Conservation (phyloP, 306 rosid genomes). For the Vigna nakashimae region DNA sequence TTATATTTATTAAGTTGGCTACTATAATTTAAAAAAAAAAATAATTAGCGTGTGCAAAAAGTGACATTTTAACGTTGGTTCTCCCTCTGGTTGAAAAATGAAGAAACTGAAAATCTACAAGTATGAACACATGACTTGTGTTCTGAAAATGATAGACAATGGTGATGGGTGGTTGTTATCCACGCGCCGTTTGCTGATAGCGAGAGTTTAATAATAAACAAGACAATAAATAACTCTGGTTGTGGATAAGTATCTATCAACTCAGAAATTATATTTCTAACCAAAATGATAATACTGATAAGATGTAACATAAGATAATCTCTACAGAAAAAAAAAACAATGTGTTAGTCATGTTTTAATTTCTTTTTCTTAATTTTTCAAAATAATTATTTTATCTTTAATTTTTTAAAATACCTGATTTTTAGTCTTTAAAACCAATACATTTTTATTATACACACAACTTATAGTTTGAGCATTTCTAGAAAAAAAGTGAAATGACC, state of each 20-base stretch:
- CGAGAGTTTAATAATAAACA: not conserved
- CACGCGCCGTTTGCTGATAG: constrained; percentile 7
- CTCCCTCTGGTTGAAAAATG: not conserved
- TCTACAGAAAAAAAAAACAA: no score
- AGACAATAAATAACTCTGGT: not conserved
- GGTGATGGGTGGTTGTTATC: not conserved
- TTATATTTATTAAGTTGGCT: not conserved
- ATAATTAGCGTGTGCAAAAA: not conserved
- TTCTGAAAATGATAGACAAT: not conserved
- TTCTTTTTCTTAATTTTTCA: no score
- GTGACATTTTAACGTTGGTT: not conserved
- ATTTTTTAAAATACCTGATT: no score
- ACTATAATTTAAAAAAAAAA: not conserved
- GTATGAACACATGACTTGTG: constrained; percentile 26
- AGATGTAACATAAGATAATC: not conserved
- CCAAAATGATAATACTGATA: not conserved
- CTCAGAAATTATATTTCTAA: not conserved
- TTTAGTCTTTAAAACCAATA: no score
- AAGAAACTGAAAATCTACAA: not conserved
- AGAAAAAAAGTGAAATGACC: no score
- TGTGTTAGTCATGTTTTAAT: no score
- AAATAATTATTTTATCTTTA: no score
- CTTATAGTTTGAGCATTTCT: no score
- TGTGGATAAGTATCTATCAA: not conserved
- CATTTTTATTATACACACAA: no score